These are phyloP conservation scores for Syncephalis plumigaleata DNA, from an alignment of 371 early-diverging fungal genomes.

Conservation along the genomic window DNA sequence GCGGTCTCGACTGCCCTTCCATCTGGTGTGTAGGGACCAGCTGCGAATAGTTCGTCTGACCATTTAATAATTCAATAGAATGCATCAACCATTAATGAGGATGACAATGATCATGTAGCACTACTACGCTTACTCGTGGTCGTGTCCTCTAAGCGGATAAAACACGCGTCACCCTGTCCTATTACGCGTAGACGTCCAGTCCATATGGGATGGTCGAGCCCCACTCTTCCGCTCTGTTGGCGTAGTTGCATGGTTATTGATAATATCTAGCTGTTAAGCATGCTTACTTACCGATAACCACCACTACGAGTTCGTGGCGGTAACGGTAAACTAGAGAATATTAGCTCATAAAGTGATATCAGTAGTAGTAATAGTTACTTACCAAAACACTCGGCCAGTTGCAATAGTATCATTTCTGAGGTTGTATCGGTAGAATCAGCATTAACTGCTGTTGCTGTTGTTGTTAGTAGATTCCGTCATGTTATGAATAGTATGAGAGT, in stretches of 20 bases:
- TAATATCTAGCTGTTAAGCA: neutral
- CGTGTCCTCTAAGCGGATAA: slow-evolving; percentile 66
- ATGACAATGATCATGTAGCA: no score
- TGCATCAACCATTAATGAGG: no score
- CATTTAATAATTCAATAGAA: neutral
- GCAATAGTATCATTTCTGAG: no score
- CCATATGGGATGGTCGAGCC: slow-evolving; percentile 62
- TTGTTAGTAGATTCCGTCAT: no score
- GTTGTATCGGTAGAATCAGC: no score
- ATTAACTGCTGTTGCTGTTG: no score
- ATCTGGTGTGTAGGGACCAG: slow-evolving; percentile 53
- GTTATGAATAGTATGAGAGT: no score
- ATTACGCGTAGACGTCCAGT: slow-evolving; percentile 65
- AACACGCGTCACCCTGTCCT: slow-evolving; percentile 42
- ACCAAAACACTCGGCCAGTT: no score
- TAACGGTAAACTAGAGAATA: slow-evolving; percentile 51
- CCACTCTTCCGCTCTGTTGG: slow-evolving; percentile 72
- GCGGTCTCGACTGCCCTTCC: slow-evolving; percentile 76
- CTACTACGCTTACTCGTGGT: slow-evolving; percentile 20
- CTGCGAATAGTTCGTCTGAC: slow-evolving; percentile 72
- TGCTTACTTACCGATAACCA: slow-evolving; percentile 44
- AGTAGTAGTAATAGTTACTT: no score
- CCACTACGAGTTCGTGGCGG: slow-evolving; percentile 57
- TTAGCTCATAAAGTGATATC: no score
- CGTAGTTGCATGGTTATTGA: neutral